Conservation (phyloP, 2,329 filamentous ascomycete species). For the Penicillium capsulatum region DNA sequence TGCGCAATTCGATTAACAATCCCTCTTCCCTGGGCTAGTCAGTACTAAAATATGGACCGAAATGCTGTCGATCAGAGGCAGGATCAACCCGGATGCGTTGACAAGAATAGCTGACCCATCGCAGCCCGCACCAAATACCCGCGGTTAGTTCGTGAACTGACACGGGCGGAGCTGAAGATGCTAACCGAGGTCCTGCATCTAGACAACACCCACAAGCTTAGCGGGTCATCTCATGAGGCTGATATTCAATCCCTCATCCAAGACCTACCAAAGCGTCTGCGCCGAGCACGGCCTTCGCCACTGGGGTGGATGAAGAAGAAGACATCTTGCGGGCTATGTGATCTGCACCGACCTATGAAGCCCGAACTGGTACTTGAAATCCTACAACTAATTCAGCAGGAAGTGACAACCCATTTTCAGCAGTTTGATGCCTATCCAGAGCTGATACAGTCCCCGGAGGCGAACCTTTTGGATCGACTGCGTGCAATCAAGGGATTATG, state of each 20-base stretch:
- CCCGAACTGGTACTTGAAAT: conserved; percentile 20
- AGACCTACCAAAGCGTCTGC: conserved; percentile 16
- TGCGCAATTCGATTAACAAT: too few relatives aligned
- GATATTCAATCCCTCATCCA: conserved; percentile 12
- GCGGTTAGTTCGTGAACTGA: conserved; percentile 18
- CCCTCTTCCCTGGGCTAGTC: too few relatives aligned
- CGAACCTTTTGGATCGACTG: conserved; percentile 19
- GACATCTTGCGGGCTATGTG: conserved; percentile 13
- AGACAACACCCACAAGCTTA: conserved; percentile 15
- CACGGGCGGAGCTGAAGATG: conserved; percentile 15
- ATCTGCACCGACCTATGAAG: conserved; percentile 24
- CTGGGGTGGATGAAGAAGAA: not conserved
- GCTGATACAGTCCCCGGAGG: conserved; percentile 9
- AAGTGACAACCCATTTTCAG: conserved; percentile 24
- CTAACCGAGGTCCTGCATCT: conserved; percentile 24
- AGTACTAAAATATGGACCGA: too few relatives aligned
- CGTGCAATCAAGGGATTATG: conserved; percentile 32
- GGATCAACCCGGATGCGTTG: not conserved
- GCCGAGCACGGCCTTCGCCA: not conserved
- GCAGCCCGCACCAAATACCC: conserved; percentile 14
- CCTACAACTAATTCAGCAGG: conserved; percentile 18
- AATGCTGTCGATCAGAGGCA: not conserved
- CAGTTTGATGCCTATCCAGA: conserved; percentile 19
- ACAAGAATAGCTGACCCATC: too few relatives aligned
- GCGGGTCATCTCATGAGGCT: conserved; percentile 5